Conservation (phyloP, 176 grass and related monocot genomes). For the Poa annua region DNA sequence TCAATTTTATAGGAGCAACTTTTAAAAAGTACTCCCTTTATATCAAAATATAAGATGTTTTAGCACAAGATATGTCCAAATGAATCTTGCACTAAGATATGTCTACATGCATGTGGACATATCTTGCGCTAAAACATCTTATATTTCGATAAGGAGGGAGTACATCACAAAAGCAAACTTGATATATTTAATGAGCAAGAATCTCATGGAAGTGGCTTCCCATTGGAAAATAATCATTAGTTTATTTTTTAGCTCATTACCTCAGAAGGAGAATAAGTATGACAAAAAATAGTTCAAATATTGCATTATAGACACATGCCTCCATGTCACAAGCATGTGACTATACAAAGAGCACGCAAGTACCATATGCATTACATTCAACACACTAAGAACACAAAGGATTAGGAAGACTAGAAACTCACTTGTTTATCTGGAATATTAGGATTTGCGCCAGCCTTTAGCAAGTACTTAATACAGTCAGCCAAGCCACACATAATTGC, state of each 20-base stretch:
- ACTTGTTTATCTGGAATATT: not conserved
- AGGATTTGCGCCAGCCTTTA: not conserved
- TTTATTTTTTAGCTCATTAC: not conserved
- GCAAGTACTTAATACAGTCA: slow-evolving; percentile 39
- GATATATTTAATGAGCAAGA: not conserved
- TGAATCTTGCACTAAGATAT: no score
- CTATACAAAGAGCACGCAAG: not conserved
- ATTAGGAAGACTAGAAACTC: not conserved
- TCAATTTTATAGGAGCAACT: not conserved
- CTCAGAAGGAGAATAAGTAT: not conserved
- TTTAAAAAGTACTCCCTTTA: no score
- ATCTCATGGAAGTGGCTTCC: not conserved
- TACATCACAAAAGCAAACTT: not conserved
- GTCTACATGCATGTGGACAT: no score
- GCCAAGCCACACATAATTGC: not conserved
- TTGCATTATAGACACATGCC: not conserved
- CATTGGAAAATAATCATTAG: not conserved
- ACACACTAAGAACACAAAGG: not conserved
- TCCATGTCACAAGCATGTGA: not conserved
- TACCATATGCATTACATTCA: slow-evolving; percentile 6
- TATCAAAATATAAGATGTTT: no score
- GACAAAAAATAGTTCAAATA: not conserved
- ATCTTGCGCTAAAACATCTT: no score
- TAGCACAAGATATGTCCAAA: no score
- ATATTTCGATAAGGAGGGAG: no score